Base-by-base conservation (phyloP, 106 monocot species). In the Allium cepa region DNA sequence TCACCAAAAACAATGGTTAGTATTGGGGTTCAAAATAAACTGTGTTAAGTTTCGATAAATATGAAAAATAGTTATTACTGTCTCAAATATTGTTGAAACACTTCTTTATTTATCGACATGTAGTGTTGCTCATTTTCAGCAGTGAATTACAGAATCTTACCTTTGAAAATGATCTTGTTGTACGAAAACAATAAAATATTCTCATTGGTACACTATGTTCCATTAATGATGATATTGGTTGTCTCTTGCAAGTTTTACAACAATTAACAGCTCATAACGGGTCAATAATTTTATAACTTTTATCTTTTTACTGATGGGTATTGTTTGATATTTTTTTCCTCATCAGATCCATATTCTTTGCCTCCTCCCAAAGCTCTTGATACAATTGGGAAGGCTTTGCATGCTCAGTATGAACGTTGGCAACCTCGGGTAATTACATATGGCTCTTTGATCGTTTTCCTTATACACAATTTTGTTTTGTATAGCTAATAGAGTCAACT, bases 321-420 rank as follows among this genome's bases (percentile, higher is more conserved):
- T 26, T 26, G 8, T 26, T 67, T 0, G 13, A 51, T 67, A 51
- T 22, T 12, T 67, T 67, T 15, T 36, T 36, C 3, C 3, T 36
- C 36, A 36, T 7, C 67, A 97, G 96, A 97, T 87, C 96, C 96
- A 48, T 92, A 84, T 74, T 84, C 96, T 70, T 80, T 96, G 85
- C 78, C 83, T 66, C 72, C 86, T 67, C 71, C 91, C 69, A 97
- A 92, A 72, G 86, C 88, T 56, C 88, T 97, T 67, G 96, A 97
- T 36, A 76, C 73, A 67, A 92, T 97, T 77, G 96, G 96, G 57
- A 88, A 92, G 73, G 66, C 72, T 18, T 82, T 97, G 76, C 92
- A 97, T 77, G 61, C 81, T 63, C 96, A 97, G 75, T 97, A 97
- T 84, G 96, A 97, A 72, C 72, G 92, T 18, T 97, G 92, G 96